A percentile compares a stretch with the other conserved stretches of the same genome.
Conservation (phyloP, 768 basidiomycete species). For the Collybiopsis luxurians region DNA sequence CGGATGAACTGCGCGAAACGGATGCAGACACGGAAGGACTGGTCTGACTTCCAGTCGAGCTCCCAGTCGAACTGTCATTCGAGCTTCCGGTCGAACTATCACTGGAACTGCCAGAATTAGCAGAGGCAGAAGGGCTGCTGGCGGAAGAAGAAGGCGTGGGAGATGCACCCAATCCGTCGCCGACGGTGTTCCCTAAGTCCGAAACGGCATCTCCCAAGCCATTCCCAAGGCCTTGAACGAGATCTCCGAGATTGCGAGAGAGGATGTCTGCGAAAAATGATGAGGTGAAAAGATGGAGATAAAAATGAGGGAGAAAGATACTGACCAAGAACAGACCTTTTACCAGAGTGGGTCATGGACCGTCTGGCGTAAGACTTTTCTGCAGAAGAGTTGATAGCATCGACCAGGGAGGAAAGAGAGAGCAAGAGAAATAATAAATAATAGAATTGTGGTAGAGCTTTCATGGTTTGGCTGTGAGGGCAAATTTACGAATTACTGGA, state of each 20-base stretch:
- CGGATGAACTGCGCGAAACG: background rate
- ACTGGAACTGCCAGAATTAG: background rate
- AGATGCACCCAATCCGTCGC: background rate
- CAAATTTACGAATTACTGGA: background rate
- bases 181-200: background rate
- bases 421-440: constrained; percentile 2
- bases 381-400: constrained; percentile 5
- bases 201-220: background rate
- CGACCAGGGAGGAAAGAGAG: background rate
- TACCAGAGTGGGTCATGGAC: constrained; percentile 2
- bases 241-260: background rate
- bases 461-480: background rate
- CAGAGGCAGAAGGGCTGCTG: background rate
- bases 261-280: background rate
- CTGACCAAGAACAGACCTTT: background rate
- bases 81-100: background rate
- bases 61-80: background rate
- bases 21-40: background rate
- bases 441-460: background rate
- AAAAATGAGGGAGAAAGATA: background rate
- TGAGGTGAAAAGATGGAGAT: background rate
- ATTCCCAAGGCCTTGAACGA: background rate
- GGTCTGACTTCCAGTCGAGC: background rate
- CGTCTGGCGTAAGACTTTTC: constrained; percentile 7
- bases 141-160: background rate